phyloP scores from a whole-genome alignment of 2,329 filamentous ascomycete genomes.

The Tolypocladium ovalisporum region DNA sequence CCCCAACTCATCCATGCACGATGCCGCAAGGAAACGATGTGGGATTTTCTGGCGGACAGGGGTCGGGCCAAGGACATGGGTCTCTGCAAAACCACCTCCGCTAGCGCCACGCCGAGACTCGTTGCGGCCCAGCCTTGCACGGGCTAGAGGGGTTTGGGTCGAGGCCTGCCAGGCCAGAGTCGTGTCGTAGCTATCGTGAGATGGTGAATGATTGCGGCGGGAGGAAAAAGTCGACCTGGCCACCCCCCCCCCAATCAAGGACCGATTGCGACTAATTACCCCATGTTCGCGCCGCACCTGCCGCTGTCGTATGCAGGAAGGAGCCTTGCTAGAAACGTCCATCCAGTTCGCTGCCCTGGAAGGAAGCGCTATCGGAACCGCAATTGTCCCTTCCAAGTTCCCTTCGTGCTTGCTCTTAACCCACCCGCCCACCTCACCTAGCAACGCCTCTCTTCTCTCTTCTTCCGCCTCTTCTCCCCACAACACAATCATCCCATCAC shows the following conservation, averaged over 20 bases:
- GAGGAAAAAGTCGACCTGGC: neutral
- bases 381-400: neutral
- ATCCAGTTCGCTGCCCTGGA: neutral
- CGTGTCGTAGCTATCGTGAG: neutral
- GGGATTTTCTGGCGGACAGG: neutral
- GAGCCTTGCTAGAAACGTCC: neutral
- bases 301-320: neutral
- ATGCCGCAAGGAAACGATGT: neutral
- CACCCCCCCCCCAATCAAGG: neutral
- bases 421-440: neutral
- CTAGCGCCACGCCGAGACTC: constrained; percentile 1
- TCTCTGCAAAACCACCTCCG: neutral
- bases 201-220: neutral
- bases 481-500: constrained; percentile 5
- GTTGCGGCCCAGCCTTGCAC: neutral
- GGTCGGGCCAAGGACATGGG: neutral
- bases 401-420: neutral
- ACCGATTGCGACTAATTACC: neutral
- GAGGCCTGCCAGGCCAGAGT: neutral
- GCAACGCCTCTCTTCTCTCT: neutral
- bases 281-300: neutral
- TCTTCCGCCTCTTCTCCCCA: constrained; percentile 1
- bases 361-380: neutral
- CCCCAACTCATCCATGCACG: neutral
- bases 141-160: neutral